These are phyloP conservation scores for Babjeviella inositovora DNA, from an alignment of 805 yeast genomes.

Conservation along the genomic window DNA sequence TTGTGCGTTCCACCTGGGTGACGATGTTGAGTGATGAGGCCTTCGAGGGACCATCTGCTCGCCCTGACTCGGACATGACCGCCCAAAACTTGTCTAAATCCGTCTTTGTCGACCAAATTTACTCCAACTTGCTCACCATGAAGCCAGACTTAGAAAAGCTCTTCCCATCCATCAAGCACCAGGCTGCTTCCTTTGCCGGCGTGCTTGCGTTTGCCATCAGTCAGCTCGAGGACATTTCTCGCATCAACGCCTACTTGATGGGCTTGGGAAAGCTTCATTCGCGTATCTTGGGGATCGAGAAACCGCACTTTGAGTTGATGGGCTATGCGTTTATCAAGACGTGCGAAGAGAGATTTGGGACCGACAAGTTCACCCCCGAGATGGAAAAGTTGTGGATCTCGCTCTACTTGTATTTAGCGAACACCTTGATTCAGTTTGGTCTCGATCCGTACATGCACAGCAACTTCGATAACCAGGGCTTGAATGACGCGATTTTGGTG, in stretches of 20 bases:
- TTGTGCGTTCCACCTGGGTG: slow-evolving; percentile 18
- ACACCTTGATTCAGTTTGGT: slow-evolving; percentile 47
- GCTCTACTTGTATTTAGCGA: slow-evolving; percentile 51
- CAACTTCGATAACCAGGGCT: slow-evolving; percentile 9
- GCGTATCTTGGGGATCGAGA: slow-evolving; percentile 58
- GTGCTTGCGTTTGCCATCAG: slow-evolving; percentile 54
- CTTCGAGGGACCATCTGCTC: slow-evolving; percentile 2
- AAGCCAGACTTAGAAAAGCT: slow-evolving; percentile 42
- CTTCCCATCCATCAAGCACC: slow-evolving; percentile 66
- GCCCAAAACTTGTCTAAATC: slow-evolving; percentile 12
- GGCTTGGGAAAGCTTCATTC: slow-evolving; percentile 63
- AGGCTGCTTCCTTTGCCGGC: slow-evolving; percentile 70
- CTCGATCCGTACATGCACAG: too few relatives aligned
- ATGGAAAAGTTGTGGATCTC: slow-evolving; percentile 60
- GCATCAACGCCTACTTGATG: slow-evolving; percentile 40
- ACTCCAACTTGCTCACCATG: slow-evolving; percentile 48
- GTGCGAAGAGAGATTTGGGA: slow-evolving; percentile 44
- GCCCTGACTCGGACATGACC: slow-evolving; percentile 1
- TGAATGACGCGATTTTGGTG: slow-evolving; percentile 1
- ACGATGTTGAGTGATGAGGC: slow-evolving; percentile 19
- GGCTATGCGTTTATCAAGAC: slow-evolving; percentile 59
- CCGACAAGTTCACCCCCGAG: slow-evolving; percentile 28
- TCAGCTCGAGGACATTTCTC: slow-evolving; percentile 41
- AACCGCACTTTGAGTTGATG: slow-evolving; percentile 53
- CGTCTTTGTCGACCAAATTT: slow-evolving; percentile 62